Conservation (phyloP, 208 protist genomes). For the Lotmaria passim region DNA sequence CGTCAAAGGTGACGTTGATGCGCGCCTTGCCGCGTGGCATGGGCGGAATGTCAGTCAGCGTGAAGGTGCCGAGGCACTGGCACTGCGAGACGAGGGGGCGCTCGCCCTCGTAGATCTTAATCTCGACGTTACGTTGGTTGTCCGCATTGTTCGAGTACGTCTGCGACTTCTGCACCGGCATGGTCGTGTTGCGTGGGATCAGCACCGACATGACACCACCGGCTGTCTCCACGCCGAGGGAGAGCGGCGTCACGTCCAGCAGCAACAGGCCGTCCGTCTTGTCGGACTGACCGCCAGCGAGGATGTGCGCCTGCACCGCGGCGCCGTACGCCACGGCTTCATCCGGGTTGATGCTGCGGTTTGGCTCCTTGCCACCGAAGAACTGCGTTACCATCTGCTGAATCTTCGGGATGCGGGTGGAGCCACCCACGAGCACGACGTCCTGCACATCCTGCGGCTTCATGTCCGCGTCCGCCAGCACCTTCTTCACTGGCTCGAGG, state of each 20-base stretch:
- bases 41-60: constrained; percentile 85
- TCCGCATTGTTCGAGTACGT: constrained; percentile 90
- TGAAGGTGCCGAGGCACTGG: constrained; percentile 96
- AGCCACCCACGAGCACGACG: constrained; percentile 96
- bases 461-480: constrained; percentile 91
- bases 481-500: constrained; percentile 85
- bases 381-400: constrained; percentile 96
- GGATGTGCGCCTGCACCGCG: constrained; percentile 97
- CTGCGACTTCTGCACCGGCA: constrained; percentile 88
- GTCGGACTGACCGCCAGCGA: constrained; percentile 72
- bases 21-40: constrained; percentile 94
- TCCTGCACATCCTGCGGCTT: constrained; percentile 90
- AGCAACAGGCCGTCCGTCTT: constrained; percentile 81
- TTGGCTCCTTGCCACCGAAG: constrained; percentile 95
- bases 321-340: constrained; percentile 95
- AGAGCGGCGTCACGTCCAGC: no score
- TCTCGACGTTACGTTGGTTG: constrained; percentile 90
- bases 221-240: constrained; percentile 92
- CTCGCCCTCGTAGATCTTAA: constrained; percentile 96
- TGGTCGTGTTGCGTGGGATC: constrained; percentile 86
- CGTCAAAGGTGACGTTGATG: constrained; percentile 99
- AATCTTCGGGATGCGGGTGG: constrained; percentile 98
- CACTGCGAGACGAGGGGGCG: constrained; percentile 92
- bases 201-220: constrained; percentile 96
- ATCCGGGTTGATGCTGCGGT: constrained; percentile 94